phyloP scores from a whole-genome alignment of 768 basidiomycete species.

The Hygrophorus pudorinus region DNA sequence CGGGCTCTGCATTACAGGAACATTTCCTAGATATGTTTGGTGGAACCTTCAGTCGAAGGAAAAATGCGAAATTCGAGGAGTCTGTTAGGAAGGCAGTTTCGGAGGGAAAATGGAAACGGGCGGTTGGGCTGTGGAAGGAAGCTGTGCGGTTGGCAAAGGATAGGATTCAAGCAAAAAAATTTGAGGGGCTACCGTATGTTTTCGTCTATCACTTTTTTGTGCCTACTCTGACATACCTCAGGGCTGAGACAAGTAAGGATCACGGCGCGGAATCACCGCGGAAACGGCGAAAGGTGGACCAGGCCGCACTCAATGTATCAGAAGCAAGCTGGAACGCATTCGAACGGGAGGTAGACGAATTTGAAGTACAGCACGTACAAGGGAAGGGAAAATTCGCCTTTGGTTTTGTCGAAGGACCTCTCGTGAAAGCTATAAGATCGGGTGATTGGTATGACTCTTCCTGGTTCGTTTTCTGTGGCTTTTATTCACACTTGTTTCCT shows the following conservation, averaged over 20 bases:
- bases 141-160: slow-evolving; percentile 59
- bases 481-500: slow-evolving; percentile 4
- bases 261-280: slow-evolving; percentile 32
- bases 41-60: slow-evolving; percentile 79
- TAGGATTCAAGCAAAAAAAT: slow-evolving; percentile 33
- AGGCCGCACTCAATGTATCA: slow-evolving; percentile 25
- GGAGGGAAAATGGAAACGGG: slow-evolving; percentile 80
- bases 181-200: slow-evolving; percentile 8
- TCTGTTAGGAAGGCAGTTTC: slow-evolving; percentile 73
- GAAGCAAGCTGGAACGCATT: slow-evolving; percentile 59
- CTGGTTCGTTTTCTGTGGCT: background rate
- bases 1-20: slow-evolving; percentile 60
- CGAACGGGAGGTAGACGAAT: slow-evolving; percentile 58
- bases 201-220: background rate
- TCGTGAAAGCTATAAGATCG: slow-evolving; percentile 79
- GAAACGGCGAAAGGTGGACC: slow-evolving; percentile 63
- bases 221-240: background rate
- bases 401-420: slow-evolving; percentile 89
- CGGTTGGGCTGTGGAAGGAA: slow-evolving; percentile 77
- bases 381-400: slow-evolving; percentile 88
- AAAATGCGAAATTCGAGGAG: slow-evolving; percentile 80
- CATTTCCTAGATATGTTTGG: slow-evolving; percentile 76
- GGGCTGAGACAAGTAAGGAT: background rate
- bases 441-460: slow-evolving; percentile 90
- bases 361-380: slow-evolving; percentile 83